Evolutionary conservation across 2,329 filamentous ascomycete species (phyloP).

Genomic region (Diplodia seriata): DNA sequence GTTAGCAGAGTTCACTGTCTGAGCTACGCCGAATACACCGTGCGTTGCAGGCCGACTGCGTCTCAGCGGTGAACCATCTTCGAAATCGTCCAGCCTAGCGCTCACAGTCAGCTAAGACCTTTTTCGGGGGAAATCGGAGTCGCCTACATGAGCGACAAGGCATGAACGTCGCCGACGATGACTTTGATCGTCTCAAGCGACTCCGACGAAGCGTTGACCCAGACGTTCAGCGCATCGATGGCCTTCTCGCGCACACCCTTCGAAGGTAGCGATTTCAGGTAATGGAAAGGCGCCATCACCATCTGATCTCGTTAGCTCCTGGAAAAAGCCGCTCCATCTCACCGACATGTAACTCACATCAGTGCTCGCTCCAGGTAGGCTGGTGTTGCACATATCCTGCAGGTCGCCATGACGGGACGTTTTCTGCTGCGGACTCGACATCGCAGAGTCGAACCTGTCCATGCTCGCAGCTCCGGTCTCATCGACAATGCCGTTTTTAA

Average conservation of each 20-base stretch:
- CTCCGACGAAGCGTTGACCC: constrained; percentile 35
- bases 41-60: constrained; percentile 58
- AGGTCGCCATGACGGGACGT: too few relatives aligned
- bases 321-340: too few relatives aligned
- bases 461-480: too few relatives aligned
- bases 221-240: constrained; percentile 43
- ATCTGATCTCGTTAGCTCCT: too few relatives aligned
- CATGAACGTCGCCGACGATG: background rate
- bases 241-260: constrained; percentile 39
- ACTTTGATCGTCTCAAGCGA: background rate
- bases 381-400: too few relatives aligned
- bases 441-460: too few relatives aligned
- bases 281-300: constrained; percentile 30
- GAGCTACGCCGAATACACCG: constrained; percentile 57
- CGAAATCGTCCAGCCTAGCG: constrained; percentile 52
- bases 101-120: too few relatives aligned
- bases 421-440: too few relatives aligned
- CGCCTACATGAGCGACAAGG: background rate
- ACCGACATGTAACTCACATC: too few relatives aligned
- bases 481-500: too few relatives aligned
- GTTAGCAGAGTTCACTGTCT: constrained; percentile 61
- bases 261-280: constrained; percentile 40
- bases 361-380: too few relatives aligned
- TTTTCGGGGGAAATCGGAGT: background rate
- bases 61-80: constrained; percentile 57